A percentile compares a stretch with the other conserved stretches of the same genome.
These are phyloP conservation scores for Mucor piriformis DNA, from an alignment of 371 early-diverging fungal species.

Conservation along the genomic window DNA sequence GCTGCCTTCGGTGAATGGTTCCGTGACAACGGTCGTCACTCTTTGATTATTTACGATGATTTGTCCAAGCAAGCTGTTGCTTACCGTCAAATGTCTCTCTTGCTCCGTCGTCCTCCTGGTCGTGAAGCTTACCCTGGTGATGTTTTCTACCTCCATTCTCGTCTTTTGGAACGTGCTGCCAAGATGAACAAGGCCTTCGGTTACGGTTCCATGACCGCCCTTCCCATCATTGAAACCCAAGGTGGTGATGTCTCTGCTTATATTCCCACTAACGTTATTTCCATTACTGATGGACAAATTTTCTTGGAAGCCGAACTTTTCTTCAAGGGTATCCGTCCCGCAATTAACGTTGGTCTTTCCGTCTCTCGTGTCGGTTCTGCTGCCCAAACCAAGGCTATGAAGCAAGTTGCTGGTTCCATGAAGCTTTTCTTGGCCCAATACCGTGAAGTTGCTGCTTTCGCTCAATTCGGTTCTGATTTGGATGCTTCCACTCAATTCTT, in stretches of 20 bases:
- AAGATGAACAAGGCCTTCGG: constrained; percentile 95
- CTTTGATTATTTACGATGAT: constrained; percentile 95
- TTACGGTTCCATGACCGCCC: constrained; percentile 93
- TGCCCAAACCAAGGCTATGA: constrained; percentile 98
- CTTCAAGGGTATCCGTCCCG: constrained; percentile 98
- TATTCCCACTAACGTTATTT: constrained; percentile 98
- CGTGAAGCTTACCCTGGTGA: constrained; percentile 98
- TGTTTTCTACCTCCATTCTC: constrained; percentile 97
- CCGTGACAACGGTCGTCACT: constrained; percentile 97
- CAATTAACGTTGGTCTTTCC: constrained; percentile 98
- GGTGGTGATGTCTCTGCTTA: constrained; percentile 98
- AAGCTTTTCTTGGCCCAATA: constrained; percentile 98
- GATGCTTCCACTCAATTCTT: constrained; percentile 97
- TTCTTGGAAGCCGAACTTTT: constrained; percentile 97
- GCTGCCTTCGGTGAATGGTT: constrained; percentile 94
- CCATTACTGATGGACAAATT: constrained; percentile 93
- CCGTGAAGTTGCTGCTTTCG: constrained; percentile 98
- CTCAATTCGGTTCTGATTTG: constrained; percentile 97
- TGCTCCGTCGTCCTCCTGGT: constrained; percentile 97
- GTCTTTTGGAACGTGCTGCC: constrained; percentile 96
- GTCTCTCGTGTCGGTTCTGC: constrained; percentile 98
- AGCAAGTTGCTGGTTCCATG: constrained; percentile 97
- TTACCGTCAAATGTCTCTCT: constrained; percentile 97
- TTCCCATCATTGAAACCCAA: constrained; percentile 97
- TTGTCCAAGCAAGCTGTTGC: constrained; percentile 98